Evolutionary conservation across 768 basidiomycete species (phyloP).

Genomic region (Lactifluus subvellereus): DNA sequence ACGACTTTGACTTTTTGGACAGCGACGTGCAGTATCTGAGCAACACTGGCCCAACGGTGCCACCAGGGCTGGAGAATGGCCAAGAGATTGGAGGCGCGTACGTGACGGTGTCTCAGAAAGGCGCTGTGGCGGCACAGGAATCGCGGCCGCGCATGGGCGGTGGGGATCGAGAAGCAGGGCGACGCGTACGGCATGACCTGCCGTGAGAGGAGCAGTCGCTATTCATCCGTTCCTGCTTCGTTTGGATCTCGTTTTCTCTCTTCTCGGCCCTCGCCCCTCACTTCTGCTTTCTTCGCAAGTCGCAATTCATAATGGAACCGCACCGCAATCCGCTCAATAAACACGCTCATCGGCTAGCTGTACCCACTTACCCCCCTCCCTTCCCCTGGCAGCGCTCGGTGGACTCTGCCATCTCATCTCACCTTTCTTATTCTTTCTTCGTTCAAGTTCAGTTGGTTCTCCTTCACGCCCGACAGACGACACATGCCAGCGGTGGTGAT

Average conservation of each 20-base stretch:
- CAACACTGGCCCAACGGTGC: constrained; percentile 43
- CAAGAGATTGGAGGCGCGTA: constrained; percentile 76
- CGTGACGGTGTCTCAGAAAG: constrained; percentile 74
- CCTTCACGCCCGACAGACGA: background rate
- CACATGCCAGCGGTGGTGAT: constrained; percentile 16
- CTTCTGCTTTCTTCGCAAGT: constrained; percentile 14
- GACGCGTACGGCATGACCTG: constrained; percentile 17
- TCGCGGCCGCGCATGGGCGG: constrained; percentile 12
- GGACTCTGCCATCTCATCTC: constrained; percentile 1
- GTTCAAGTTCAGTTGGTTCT: background rate
- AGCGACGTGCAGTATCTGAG: constrained; percentile 38
- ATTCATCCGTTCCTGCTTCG: background rate
- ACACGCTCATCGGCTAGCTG: constrained; percentile 3
- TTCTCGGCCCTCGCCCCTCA: background rate
- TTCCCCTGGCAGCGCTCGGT: constrained; percentile 4
- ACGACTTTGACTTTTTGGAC: constrained; percentile 65
- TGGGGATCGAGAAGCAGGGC: constrained; percentile 17
- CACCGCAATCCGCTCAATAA: constrained; percentile 9
- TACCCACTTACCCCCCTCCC: background rate
- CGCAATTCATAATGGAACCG: constrained; percentile 16
- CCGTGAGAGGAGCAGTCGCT: background rate
- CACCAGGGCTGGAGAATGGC: constrained; percentile 54
- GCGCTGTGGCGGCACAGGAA: constrained; percentile 50
- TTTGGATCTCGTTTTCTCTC: constrained; percentile 9
- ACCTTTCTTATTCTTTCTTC: background rate